phyloP scores from a whole-genome alignment of 2,329 filamentous ascomycete species.

The Fusarium pseudocircinatum region DNA sequence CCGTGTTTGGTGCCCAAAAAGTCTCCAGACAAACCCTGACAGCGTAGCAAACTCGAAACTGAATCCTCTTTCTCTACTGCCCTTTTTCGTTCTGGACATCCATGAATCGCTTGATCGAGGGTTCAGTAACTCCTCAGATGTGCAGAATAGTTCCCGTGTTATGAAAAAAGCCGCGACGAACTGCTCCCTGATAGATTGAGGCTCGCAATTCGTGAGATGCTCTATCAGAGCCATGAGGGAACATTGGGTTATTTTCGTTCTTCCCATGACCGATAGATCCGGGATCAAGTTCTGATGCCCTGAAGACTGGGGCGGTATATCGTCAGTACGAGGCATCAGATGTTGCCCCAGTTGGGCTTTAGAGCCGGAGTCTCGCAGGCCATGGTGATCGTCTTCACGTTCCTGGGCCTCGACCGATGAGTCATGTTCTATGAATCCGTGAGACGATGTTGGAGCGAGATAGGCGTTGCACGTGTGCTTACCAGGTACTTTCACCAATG shows the following conservation, averaged over 20 bases:
- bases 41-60: not conserved
- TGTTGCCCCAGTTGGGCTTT: not conserved
- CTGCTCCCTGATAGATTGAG: not conserved
- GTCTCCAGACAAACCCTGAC: not conserved
- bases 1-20: not conserved
- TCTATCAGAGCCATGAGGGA: not conserved
- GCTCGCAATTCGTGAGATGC: not conserved
- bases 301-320: not conserved
- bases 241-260: not conserved
- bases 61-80: not conserved
- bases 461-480: not conserved
- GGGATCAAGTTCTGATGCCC: rapidly evolving
- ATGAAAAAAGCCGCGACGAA: not conserved
- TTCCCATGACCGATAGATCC: rapidly evolving
- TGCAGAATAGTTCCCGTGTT: not conserved
- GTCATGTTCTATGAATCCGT: not conserved
- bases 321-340: not conserved
- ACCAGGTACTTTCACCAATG: rapidly evolving
- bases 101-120: not conserved
- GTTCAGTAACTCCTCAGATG: not conserved
- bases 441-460: not conserved
- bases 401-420: not conserved
- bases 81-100: not conserved
- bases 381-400: not conserved
- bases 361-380: not conserved